Base-by-base conservation (phyloP, 1,284 basidiomycete genomes). In the Cerioporus squamosus region DNA sequence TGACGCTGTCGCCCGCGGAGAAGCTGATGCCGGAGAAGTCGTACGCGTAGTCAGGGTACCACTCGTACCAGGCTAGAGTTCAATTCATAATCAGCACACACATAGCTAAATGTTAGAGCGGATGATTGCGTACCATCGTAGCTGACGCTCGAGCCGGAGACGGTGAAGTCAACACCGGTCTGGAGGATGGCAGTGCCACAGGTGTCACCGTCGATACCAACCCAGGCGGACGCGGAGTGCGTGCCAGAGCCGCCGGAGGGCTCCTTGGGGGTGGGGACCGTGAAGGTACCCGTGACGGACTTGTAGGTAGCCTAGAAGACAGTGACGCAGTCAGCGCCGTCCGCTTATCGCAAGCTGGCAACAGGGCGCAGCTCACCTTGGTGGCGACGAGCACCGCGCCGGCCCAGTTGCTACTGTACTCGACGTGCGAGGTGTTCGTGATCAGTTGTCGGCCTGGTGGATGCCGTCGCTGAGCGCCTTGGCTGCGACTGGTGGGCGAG, bases 1-100 rank as follows among this genome's bases (percentile, higher is more conserved):
- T 70, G 53, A 75, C 65, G 5, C 62, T 59, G 66, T 76, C 66
- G 44, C 75, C 72, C 2, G 69, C 57, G 49, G 53, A 59, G 64
- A 71, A 53, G 49, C 57, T 53, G 65, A 76, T 74, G 55, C 71
- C 74, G 15, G 58, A 59, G 66, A 75, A 75, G 65, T 74, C 72
- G 55, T 66, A 59, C 15, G 74, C 72, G 63, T 61, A 71, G 61
- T 68, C 74, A 31, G 75, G 74, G 68, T 68, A 77, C 70, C 73
- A 77, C 60, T 77, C 74, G 61, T 71, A 75, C 75, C 75, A 77
- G 22, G 72, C 74, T 75, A 49, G 17, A 26, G 12, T 36, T 12
- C 8, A 36, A 36, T 12, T 4, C 3, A 10, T 2, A 23, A 23
- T 15, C 18, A 18, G 36, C 10, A 20, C 24, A 36, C 1, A 18